These are phyloP conservation scores for Hanseniaspora guilliermondii DNA, from an alignment of 805 yeast species.

Conservation along the genomic window DNA sequence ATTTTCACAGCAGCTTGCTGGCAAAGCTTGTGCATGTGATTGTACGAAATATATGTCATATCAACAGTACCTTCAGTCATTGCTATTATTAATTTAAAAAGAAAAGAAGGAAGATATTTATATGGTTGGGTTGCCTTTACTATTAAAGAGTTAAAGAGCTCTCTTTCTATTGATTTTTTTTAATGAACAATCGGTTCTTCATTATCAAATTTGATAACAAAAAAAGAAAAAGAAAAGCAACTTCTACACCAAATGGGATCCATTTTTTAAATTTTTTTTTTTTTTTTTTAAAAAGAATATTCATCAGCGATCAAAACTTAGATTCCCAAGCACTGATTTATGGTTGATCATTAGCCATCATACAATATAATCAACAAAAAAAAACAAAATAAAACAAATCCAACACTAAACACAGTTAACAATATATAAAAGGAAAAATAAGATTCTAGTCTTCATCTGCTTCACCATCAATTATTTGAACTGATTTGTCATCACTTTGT, in stretches of 20 bases:
- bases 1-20: constrained; percentile 50
- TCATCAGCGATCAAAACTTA: too few species aligned
- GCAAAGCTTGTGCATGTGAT: constrained; percentile 72
- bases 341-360: background rate
- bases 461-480: constrained; percentile 15
- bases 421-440: background rate
- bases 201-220: too few species aligned
- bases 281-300: too few species aligned
- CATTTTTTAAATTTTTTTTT: too few species aligned
- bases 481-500: background rate
- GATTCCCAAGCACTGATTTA: too few species aligned
- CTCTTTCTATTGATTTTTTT: too few species aligned
- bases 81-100: background rate
- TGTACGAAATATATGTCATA: constrained; percentile 58
- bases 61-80: constrained; percentile 27
- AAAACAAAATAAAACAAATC: background rate
- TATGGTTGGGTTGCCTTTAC: background rate
- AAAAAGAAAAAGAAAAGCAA: too few species aligned
- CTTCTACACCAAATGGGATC: too few species aligned
- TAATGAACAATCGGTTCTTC: too few species aligned
- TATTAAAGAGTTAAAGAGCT: too few species aligned
- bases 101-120: too few species aligned
- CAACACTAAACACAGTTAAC: background rate
- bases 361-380: background rate
- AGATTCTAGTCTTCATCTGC: constrained; percentile 18